phyloP scores from a whole-genome alignment of 371 early-diverging fungal genomes.

The Rhizopus arrhizus region DNA sequence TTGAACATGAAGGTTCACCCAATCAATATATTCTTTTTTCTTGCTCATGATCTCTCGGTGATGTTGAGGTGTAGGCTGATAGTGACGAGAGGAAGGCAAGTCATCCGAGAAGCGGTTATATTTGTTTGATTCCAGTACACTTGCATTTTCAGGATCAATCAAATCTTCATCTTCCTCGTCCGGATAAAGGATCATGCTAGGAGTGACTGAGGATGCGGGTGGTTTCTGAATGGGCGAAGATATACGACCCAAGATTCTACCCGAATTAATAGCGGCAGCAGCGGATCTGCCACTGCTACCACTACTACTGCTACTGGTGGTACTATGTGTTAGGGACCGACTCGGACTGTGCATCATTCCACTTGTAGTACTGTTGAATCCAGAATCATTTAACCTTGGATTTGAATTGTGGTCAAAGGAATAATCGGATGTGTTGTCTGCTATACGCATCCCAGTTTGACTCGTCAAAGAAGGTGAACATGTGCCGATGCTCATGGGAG shows the following conservation, averaged over 20 bases:
- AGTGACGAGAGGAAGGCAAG: neutral
- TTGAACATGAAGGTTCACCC: slow-evolving; percentile 57
- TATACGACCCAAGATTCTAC: neutral
- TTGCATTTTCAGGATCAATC: slow-evolving; percentile 47
- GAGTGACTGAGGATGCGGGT: slow-evolving; percentile 1
- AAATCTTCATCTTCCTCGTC: slow-evolving; percentile 49
- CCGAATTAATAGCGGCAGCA: neutral
- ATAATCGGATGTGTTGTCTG: slow-evolving; percentile 14
- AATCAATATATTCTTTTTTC: slow-evolving; percentile 45
- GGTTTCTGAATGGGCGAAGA: slow-evolving; percentile 1
- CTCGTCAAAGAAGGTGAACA: slow-evolving; percentile 4
- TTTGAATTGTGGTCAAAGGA: slow-evolving; percentile 6
- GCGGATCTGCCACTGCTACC: slow-evolving; percentile 4
- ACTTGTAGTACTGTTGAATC: slow-evolving; percentile 23
- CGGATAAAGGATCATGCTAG: slow-evolving; percentile 15
- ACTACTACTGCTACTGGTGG: too few relatives aligned
- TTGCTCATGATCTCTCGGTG: neutral
- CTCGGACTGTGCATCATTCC: neutral
- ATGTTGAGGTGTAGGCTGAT: slow-evolving; percentile 2
- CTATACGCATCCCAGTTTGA: neutral
- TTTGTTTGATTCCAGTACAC: slow-evolving; percentile 18
- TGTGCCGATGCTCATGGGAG: neutral
- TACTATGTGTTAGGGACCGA: slow-evolving; percentile 17
- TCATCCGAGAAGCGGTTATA: neutral
- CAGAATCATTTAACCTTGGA: slow-evolving; percentile 26